Evolutionary conservation across 306 rosid genomes (phyloP), one percentile per base, ranked within the genome.

Genomic region (Fragaria iinumae): DNA sequence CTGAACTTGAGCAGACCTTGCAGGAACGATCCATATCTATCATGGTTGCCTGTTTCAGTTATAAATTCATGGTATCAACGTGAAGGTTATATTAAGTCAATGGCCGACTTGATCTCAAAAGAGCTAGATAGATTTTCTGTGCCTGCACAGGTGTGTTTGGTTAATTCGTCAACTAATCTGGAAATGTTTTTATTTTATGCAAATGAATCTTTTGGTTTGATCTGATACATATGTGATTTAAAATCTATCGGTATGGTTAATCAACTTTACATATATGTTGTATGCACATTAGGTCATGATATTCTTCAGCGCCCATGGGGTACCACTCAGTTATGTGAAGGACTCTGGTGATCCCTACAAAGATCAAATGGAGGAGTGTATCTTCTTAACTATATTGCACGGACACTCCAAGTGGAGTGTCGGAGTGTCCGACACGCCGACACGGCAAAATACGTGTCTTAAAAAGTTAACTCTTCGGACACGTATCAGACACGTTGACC

Each of bases 231-330:
- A 4, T 20, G 39, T 52, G 9, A 10, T 60, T 12, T 10, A 12
- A 56, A 63, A 63, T 13, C 38, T 64, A 5, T 80, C 52, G 32
- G 7, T 36, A 21, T 45, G 67, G 66, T 67, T 72, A 25, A 69
- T 21, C 80, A 48, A 67, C 34, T 74, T 52, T 69, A 29, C 74
- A 32, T 25, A 36, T 76, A 62, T 81, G n/a, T 45, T 81, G 36
- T 69, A 18, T 66, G 29, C 32, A 67, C 63, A 80, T 25, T 68
- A 95, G 99, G 99, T 83, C 44, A 88, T 87, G 96, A 85, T 96
- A 85, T 91, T 96, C 87, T 96, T 96, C 83, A 96, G 99, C 84
- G 99, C 99, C 76, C 99, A 96, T 3, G 98, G 99, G 38, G 99
- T 96, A 23, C 99, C 99, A 8, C 93, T 92, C 67, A 96, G 98